Percentiles rank a stretch among this genome's conserved stretches.
These are phyloP conservation scores for Cucumis cinereus DNA, from an alignment of 306 rosid species.

Conservation along the genomic window DNA sequence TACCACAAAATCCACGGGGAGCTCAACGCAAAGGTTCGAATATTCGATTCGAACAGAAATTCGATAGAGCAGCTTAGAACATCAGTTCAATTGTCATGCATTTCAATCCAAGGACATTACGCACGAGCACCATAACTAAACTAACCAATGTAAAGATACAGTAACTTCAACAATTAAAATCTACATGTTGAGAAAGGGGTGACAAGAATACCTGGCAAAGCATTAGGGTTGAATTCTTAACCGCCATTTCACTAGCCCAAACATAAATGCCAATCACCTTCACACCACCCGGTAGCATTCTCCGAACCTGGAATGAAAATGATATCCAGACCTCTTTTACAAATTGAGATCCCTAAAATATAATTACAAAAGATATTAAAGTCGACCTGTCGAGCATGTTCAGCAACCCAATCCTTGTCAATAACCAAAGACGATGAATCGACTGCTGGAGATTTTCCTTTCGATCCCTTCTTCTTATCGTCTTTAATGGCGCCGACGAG, in stretches of 20 bases:
- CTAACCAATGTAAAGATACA: neutral
- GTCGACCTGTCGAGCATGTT: conserved; percentile 83
- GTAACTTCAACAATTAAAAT: neutral
- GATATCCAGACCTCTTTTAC: neutral
- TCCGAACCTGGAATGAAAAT: conserved; percentile 30
- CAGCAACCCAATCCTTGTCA: conserved; percentile 80
- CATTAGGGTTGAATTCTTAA: conserved; percentile 64
- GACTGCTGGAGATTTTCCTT: conserved; percentile 37
- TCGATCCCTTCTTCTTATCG: conserved; percentile 51
- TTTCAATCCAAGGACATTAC: neutral
- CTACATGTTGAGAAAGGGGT: neutral
- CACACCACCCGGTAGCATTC: conserved; percentile 81
- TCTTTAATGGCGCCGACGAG: conserved; percentile 36
- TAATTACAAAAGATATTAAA: neutral
- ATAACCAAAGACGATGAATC: conserved; percentile 51
- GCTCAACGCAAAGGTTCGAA: neutral
- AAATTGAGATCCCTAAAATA: neutral
- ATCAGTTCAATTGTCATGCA: neutral
- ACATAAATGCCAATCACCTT: conserved; percentile 67
- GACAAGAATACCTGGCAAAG: conserved; percentile 53
- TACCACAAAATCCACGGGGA: neutral
- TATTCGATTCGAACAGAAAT: neutral
- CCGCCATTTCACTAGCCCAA: conserved; percentile 51
- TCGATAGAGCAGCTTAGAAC: neutral
- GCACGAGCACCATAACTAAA: neutral